A percentile compares a stretch with the other conserved stretches of the same genome.
phyloP scores from a whole-genome alignment of 139 green algal species.

The Chlorella sp. region DNA sequence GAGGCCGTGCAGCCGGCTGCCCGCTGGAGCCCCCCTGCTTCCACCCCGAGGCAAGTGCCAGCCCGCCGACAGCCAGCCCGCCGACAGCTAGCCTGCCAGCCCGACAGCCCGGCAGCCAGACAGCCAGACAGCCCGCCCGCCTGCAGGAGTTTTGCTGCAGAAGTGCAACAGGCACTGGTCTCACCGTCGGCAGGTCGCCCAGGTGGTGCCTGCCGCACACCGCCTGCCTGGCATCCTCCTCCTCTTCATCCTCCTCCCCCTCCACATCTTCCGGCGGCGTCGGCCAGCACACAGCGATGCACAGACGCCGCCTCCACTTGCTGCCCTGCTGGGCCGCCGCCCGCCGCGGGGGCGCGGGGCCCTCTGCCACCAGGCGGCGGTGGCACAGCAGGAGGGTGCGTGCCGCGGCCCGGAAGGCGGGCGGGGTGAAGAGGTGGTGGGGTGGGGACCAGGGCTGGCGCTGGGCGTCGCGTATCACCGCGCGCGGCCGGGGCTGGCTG shows the following conservation, averaged over 20 bases:
- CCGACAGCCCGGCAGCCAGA: no score
- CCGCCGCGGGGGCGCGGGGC: background rate
- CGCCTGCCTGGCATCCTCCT: background rate
- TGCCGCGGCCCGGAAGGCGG: background rate
- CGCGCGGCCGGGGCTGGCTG: background rate
- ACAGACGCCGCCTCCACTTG: background rate
- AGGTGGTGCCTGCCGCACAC: background rate
- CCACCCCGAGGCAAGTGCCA: no score
- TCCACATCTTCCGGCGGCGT: background rate
- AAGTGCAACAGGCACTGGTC: no score
- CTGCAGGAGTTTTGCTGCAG: no score
- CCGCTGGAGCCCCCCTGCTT: no score
- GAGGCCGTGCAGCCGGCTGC: no score
- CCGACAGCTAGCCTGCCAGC: no score
- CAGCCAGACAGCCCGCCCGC: background rate
- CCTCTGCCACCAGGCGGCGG: background rate
- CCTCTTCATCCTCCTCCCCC: background rate
- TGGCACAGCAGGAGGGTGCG: background rate
- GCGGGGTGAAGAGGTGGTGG: background rate
- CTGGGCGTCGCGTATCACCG: background rate
- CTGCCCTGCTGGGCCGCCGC: background rate
- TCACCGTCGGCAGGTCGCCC: background rate
- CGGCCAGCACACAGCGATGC: background rate
- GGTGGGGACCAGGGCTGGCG: background rate
- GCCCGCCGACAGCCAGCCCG: no score